phyloP scores from a whole-genome alignment of 2,329 filamentous ascomycete species.

The Domatiomyces globalis region DNA sequence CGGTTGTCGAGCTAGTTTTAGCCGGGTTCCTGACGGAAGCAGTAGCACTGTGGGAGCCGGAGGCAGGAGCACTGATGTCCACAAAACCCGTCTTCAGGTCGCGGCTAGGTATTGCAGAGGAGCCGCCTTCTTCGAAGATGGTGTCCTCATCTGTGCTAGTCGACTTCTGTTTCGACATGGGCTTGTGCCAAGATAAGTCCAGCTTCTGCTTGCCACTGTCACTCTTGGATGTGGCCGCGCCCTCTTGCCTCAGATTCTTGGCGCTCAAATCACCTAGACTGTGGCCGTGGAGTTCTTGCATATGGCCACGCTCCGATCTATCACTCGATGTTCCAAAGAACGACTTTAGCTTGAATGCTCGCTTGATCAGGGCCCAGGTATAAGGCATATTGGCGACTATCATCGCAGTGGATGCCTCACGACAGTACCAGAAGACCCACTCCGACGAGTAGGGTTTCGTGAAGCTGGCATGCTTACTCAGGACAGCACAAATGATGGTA shows the following conservation, averaged over 20 bases:
- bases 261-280: neutral
- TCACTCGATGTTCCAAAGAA: constrained; percentile 19
- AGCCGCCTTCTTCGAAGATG: neutral
- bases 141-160: neutral
- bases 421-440: constrained; percentile 48
- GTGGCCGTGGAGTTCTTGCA: constrained; percentile 5
- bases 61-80: constrained; percentile 1
- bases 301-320: constrained; percentile 7
- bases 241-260: no score
- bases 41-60: constrained; percentile 10
- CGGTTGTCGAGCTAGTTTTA: constrained; percentile 3
- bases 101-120: no score
- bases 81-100: no score
- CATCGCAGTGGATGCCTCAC: constrained; percentile 45
- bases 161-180: constrained; percentile 1
- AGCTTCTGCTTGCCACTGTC: constrained; percentile 3
- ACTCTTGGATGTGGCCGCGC: no score
- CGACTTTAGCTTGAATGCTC: constrained; percentile 27
- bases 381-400: constrained; percentile 49
- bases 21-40: constrained; percentile 4
- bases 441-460: constrained; percentile 40
- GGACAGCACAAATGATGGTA: constrained; percentile 41
- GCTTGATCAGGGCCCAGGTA: constrained; percentile 43
- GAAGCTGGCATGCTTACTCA: constrained; percentile 51
- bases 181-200: constrained; percentile 4